These are phyloP conservation scores for Galeopsis tetrahit DNA, from an alignment of 257 asterid species.

Conservation along the genomic window DNA sequence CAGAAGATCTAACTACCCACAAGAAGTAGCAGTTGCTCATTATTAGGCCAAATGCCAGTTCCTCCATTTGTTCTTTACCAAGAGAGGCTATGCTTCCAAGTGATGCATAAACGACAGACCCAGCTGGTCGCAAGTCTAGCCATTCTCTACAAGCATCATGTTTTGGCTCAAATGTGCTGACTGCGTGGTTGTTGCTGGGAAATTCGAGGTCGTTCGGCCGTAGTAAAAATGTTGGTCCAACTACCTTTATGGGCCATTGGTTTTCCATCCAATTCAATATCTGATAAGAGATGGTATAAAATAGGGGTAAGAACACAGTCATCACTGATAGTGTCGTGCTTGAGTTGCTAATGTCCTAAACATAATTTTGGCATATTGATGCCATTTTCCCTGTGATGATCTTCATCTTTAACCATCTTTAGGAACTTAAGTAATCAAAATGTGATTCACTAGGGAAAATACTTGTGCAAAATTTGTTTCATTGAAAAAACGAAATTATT, in stretches of 20 bases:
- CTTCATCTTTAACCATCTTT: too few relatives aligned
- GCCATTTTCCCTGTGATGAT: too few relatives aligned
- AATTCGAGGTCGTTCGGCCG: not conserved
- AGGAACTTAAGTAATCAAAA: too few relatives aligned
- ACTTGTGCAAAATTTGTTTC: too few relatives aligned
- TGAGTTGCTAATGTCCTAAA: too few relatives aligned
- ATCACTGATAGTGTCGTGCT: too few relatives aligned
- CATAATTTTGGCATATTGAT: too few relatives aligned
- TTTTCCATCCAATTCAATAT: slow-evolving; percentile 39
- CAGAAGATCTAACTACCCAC: slow-evolving; percentile 50
- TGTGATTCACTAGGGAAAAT: too few relatives aligned
- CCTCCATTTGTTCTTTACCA: slow-evolving; percentile 45
- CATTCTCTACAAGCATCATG: slow-evolving; percentile 34
- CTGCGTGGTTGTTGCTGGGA: slow-evolving; percentile 25
- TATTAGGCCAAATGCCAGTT: slow-evolving; percentile 40
- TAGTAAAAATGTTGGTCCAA: slow-evolving; percentile 42
- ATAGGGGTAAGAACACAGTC: not conserved
- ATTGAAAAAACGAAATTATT: too few relatives aligned
- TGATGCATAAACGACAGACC: slow-evolving; percentile 41
- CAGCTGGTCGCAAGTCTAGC: slow-evolving; percentile 32
- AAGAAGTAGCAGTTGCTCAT: slow-evolving; percentile 34
- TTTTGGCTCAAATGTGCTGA: slow-evolving; percentile 36
- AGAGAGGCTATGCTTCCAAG: slow-evolving; percentile 40
- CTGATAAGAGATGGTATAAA: not conserved
- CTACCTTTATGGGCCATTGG: slow-evolving; percentile 35